These are phyloP conservation scores for Bacidia rubella DNA, from an alignment of 495 filamentous ascomycete genomes.

Conservation along the genomic window DNA sequence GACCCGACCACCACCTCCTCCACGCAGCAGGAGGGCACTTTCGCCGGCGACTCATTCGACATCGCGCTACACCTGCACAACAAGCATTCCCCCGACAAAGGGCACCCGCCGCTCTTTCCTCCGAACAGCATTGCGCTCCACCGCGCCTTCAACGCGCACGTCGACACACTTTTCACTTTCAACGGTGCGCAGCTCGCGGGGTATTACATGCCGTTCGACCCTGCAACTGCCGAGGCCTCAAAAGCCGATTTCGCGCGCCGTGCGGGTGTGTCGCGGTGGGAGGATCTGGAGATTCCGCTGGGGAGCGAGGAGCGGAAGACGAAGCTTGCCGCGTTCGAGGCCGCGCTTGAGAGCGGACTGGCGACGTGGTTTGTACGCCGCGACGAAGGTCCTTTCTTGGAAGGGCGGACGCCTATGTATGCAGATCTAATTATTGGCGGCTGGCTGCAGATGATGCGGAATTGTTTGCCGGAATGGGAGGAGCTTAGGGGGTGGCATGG, in stretches of 20 bases:
- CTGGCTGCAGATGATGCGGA: constrained; percentile 40
- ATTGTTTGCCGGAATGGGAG: too few species aligned
- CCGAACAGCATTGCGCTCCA: constrained; percentile 21
- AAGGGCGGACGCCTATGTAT: constrained; percentile 35
- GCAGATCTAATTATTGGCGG: constrained; percentile 51
- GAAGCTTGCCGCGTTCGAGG: constrained; percentile 24
- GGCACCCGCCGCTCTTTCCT: constrained; percentile 28
- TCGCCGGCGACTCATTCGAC: constrained; percentile 49
- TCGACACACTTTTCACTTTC: constrained; percentile 37
- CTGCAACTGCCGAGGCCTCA: constrained; percentile 25
- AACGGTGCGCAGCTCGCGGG: constrained; percentile 23
- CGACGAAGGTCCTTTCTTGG: constrained; percentile 35
- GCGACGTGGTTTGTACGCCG: constrained; percentile 30
- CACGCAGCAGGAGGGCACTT: constrained; percentile 3
- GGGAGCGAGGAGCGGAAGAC: constrained; percentile 30
- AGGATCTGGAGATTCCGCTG: constrained; percentile 27
- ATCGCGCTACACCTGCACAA: constrained; percentile 44
- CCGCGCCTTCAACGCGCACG: constrained; percentile 31
- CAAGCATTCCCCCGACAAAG: constrained; percentile 27
- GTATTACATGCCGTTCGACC: constrained; percentile 31
- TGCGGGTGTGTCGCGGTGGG: constrained; percentile 31
- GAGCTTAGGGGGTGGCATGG: too few species aligned
- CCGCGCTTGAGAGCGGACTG: constrained; percentile 26
- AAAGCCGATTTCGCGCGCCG: constrained; percentile 36
- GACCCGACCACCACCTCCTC: constrained; percentile 28